phyloP scores from a whole-genome alignment of 805 yeast genomes.

The Wickerhamiella cacticola region DNA sequence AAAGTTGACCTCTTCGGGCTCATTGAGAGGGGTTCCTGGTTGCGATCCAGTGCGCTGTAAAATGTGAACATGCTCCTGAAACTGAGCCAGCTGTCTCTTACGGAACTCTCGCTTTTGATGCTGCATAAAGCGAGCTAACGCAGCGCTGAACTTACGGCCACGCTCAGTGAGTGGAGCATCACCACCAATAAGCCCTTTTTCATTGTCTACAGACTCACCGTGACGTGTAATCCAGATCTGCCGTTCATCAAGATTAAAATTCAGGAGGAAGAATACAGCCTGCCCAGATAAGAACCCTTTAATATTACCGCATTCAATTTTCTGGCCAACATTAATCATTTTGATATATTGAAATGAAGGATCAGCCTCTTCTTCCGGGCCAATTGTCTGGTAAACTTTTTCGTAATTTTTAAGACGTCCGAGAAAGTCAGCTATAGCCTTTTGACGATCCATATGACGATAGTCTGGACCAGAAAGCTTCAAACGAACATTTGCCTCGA shows the following conservation, averaged over 20 bases:
- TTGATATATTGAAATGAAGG: slow-evolving; percentile 72
- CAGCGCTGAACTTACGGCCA: slow-evolving; percentile 61
- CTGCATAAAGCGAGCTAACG: slow-evolving; percentile 63
- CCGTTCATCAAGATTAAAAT: slow-evolving; percentile 77
- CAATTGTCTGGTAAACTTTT: slow-evolving; percentile 81
- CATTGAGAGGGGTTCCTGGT: slow-evolving; percentile 27
- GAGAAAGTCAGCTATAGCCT: slow-evolving; percentile 71
- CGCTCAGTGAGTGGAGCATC: slow-evolving; percentile 70
- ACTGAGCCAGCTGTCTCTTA: slow-evolving; percentile 44
- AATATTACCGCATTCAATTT: slow-evolving; percentile 82
- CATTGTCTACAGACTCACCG: slow-evolving; percentile 84
- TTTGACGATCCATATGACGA: slow-evolving; percentile 65
- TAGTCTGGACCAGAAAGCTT: slow-evolving; percentile 92
- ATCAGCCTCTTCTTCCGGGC: slow-evolving; percentile 54
- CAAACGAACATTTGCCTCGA: slow-evolving; percentile 72
- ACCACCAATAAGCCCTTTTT: slow-evolving; percentile 81
- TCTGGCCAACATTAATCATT: slow-evolving; percentile 92
- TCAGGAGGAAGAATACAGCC: slow-evolving; percentile 76
- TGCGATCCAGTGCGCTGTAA: slow-evolving; percentile 28
- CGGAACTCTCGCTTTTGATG: slow-evolving; percentile 60
- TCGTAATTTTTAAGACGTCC: slow-evolving; percentile 74
- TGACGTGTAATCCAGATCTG: slow-evolving; percentile 93
- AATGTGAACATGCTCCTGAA: slow-evolving; percentile 36
- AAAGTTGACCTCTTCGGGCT: slow-evolving; percentile 58
- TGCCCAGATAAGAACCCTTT: slow-evolving; percentile 85